These are phyloP conservation scores for Mycena maculata DNA, from an alignment of 768 basidiomycete species.

Conservation along the genomic window DNA sequence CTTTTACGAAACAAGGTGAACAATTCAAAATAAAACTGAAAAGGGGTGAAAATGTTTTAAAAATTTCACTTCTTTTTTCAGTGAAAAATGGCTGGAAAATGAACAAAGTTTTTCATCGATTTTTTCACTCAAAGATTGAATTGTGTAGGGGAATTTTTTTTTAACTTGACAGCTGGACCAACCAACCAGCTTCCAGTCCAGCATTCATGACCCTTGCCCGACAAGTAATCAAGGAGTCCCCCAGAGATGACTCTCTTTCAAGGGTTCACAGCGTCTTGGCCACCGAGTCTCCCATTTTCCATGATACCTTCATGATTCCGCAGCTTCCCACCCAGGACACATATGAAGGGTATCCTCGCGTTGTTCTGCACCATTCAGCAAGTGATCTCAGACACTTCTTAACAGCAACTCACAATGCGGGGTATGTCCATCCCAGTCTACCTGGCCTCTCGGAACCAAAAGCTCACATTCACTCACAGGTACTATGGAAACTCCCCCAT, in stretches of 20 bases:
- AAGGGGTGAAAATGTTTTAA: too few relatives aligned
- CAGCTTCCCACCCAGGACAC: neutral
- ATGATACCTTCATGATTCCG: constrained; percentile 10
- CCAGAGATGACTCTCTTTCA: constrained; percentile 8
- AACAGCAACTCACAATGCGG: neutral
- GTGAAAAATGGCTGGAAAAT: too few relatives aligned
- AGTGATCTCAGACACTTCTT: neutral
- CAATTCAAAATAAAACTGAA: too few relatives aligned
- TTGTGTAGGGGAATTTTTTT: too few relatives aligned
- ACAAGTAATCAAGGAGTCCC: too few relatives aligned
- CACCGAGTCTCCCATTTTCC: constrained; percentile 13
- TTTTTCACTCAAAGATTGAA: too few relatives aligned
- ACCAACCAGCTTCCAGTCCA: too few relatives aligned
- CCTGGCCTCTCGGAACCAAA: neutral
- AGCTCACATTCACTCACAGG: neutral
- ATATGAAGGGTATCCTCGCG: neutral
- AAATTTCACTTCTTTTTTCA: too few relatives aligned
- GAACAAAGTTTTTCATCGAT: too few relatives aligned
- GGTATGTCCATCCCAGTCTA: neutral
- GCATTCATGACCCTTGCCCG: too few relatives aligned
- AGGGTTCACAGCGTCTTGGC: constrained; percentile 9
- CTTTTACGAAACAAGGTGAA: too few relatives aligned
- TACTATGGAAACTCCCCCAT: constrained; percentile 2
- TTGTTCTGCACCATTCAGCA: constrained; percentile 1
- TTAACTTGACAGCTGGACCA: too few relatives aligned